Evolutionary conservation across 345 rosid genomes (phyloP), one percentile per base, ranked within the genome.

Genomic region (Acer negundo): DNA sequence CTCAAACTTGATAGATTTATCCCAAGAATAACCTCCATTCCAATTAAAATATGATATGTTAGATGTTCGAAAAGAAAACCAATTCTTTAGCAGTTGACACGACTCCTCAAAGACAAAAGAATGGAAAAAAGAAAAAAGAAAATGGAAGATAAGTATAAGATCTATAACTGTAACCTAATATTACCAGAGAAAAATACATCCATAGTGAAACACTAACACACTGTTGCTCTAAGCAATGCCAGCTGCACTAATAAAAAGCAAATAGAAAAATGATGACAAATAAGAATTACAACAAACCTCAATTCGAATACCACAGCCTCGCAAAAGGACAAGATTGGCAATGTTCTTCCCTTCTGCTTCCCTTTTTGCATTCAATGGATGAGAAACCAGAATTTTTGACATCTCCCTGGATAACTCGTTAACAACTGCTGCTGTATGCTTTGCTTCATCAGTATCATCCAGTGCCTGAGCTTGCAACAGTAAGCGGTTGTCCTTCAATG

Each of bases 271-370:
- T 6, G 59, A 44, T 49, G 19, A 69, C 64, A 55, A 6, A 47
- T 71, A 78, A 61, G 31, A 47, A 38, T 58, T 12, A 62, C 24
- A 78, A 77, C 85, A 38, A 20, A 95, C 98, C 99, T 96, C 92
- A 7, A 96, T 94, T 79, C 97, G 90, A 82, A 96, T 96, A 22
- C 97, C 98, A 84, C 99, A 94, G 68, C 97, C 99, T 82, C 98
- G 82, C 86, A 94, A 82, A 77, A 96, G 97, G 70, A 96, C 95
- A 58, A 96, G 71, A 80, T 96, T 96, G 38, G 98, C 98, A 19
- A 91, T 86, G 73, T 85, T 92, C 85, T 96, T 94, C 79, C 97
- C 97, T 74, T 96, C 90, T 59, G 87, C 87, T 31, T 81, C 84
- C 70, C 98, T 84, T 82, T 94, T 84, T 40, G 87, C 90, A 80